Percentiles rank a stretch among this genome's conserved stretches.
phyloP scores from a whole-genome alignment of 2,329 filamentous ascomycete species.

The Claviceps purpurea region DNA sequence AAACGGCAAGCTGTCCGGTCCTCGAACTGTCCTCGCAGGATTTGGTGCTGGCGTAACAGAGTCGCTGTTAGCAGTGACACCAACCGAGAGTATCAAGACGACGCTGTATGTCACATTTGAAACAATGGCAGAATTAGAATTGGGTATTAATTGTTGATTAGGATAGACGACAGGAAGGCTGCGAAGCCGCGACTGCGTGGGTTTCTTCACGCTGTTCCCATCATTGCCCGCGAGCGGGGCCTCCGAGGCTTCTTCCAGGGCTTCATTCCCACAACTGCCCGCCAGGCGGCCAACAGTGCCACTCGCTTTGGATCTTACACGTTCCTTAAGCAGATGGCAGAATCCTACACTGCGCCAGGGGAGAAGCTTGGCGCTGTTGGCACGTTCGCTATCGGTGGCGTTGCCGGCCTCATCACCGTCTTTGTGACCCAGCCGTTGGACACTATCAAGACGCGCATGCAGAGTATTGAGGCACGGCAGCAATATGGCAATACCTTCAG shows the following conservation, averaged over 20 bases:
- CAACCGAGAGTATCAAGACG: conserved; percentile 97
- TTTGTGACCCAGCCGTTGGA: conserved; percentile 66
- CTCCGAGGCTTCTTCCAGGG: conserved; percentile 92
- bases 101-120: conserved; percentile 45
- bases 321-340: conserved; percentile 76
- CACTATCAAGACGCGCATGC: conserved; percentile 96
- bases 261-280: conserved; percentile 84
- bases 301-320: conserved; percentile 87
- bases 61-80: conserved; percentile 83
- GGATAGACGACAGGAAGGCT: conserved; percentile 88
- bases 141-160: conserved; percentile 18
- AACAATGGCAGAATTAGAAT: neutral
- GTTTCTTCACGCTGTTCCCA: conserved; percentile 76
- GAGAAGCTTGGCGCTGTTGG: conserved; percentile 82
- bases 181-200: conserved; percentile 76
- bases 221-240: conserved; percentile 82
- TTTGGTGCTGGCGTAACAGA: conserved; percentile 94
- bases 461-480: conserved; percentile 73
- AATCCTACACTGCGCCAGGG: conserved; percentile 82
- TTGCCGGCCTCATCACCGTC: conserved; percentile 85
- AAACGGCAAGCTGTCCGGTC: conserved; percentile 79
- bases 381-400: conserved; percentile 81
- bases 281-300: conserved; percentile 89
- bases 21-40: conserved; percentile 80
- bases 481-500: conserved; percentile 79